Evolutionary conservation across 129 eudicot species (phyloP).

Genomic region (Saussurea involucrata): DNA sequence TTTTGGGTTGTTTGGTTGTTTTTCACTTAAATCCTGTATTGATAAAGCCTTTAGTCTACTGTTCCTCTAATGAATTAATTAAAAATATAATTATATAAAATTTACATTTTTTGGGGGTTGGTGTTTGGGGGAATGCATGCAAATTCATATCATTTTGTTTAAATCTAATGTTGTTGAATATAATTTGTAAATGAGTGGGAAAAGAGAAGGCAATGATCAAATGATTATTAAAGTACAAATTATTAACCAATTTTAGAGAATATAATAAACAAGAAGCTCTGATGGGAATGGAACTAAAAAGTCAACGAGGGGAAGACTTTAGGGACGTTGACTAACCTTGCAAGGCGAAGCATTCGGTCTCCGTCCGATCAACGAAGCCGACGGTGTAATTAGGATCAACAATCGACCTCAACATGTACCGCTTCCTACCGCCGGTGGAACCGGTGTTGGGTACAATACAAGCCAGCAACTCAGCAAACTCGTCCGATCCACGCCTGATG

Average conservation of each 20-base stretch:
- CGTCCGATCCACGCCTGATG: slow-evolving; percentile 57
- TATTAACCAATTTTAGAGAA: slow-evolving; percentile 4
- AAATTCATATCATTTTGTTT: neutral
- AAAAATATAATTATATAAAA: no score
- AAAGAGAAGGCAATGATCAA: neutral
- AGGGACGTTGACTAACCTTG: slow-evolving; percentile 52
- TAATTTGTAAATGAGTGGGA: neutral
- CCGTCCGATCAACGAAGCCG: slow-evolving; percentile 87
- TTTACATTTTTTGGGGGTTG: no score
- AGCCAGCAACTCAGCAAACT: slow-evolving; percentile 63
- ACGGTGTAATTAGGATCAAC: slow-evolving; percentile 92
- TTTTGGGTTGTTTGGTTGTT: neutral
- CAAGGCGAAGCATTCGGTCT: slow-evolving; percentile 58
- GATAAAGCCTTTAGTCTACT: neutral
- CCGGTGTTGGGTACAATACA: slow-evolving; percentile 79
- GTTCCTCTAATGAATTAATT: no score
- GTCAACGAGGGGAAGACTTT: slow-evolving; percentile 26
- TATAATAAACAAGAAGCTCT: neutral
- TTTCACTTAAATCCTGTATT: no score
- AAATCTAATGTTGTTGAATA: neutral
- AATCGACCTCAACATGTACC: slow-evolving; percentile 70
- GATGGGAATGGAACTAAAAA: neutral
- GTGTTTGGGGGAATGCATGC: neutral
- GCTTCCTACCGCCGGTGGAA: slow-evolving; percentile 43
- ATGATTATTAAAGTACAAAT: neutral